Evolutionary conservation across 2,329 filamentous ascomycete genomes (phyloP), one percentile per base, ranked within the genome.

Genomic region (Paecilomyces fulvus): DNA sequence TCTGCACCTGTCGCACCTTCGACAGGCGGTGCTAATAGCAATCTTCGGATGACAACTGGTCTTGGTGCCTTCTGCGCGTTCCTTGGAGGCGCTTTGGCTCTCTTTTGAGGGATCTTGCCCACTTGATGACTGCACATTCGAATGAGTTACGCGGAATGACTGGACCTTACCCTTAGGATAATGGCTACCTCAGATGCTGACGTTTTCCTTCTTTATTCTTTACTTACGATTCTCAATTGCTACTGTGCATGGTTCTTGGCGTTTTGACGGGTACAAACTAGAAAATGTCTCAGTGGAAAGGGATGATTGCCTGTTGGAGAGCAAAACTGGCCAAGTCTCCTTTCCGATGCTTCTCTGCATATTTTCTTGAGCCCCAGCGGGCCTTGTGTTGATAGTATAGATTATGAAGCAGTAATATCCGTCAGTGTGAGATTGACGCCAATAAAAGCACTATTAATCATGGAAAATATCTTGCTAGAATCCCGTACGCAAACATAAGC

Each of bases 41-140:
- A 59, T 48, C 52, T 58, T 37, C 52, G 58, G 25, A 23, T 53
- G 25, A 59, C 62, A 9, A 25, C 59, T n/a, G 55, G 48, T 7
- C 51, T 66, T 43, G 54, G 59, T 57, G 54, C 52, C 52, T 53
- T 70, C n/a, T 65, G 62, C 57, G 59, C 59, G 46, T 55, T 70
- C 23, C 51, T 71, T 17, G 59, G 56, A 52, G 56, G 59, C 25
- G 56, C 57, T 17, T 20, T 66, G 30, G 54, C 56, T 17, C 52
- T 66, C 53, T 50, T 63, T 51, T 72, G 56, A 66, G 37, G 14
- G 37, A n/a, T 9, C 5, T 43, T 20, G 1, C n/a, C 37, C 3
- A 20, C n/a, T 31, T 8, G n/a, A 43, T 43, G n/a, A 8, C 37
- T 43, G n/a, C 14, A 43, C 37, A n/a, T n/a, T 48, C 14, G 46